phyloP scores from a whole-genome alignment of 2,329 filamentous ascomycete species.

The Thelonectria rubi region DNA sequence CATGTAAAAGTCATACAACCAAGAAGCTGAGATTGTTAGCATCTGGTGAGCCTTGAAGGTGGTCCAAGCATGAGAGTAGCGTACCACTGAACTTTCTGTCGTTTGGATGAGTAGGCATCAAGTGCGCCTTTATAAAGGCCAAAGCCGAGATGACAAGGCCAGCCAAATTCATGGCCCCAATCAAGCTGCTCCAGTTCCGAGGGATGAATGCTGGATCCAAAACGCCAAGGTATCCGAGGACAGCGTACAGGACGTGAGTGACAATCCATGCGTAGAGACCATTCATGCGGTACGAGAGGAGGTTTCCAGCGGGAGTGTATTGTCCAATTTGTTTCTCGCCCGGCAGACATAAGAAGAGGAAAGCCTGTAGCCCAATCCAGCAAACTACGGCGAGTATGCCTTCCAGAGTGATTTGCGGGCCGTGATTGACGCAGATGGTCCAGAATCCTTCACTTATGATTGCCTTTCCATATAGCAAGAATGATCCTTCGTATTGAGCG shows the following conservation, averaged over 20 bases:
- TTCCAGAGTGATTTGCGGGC: conserved; percentile 29
- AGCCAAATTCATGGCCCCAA: conserved; percentile 50
- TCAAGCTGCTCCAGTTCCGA: conserved; percentile 52
- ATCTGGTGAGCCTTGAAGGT: fast-evolving
- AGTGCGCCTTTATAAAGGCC: conserved; percentile 51
- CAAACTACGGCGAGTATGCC: conserved; percentile 24
- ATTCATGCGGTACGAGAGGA: conserved; percentile 55
- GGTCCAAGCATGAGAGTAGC: conserved; percentile 1
- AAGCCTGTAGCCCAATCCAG: conserved; percentile 28
- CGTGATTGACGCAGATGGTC: conserved; percentile 27
- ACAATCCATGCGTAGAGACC: conserved; percentile 52
- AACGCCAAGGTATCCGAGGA: conserved; percentile 39
- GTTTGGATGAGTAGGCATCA: conserved; percentile 50
- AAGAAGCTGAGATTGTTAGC: conserved; percentile 43
- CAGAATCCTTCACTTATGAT: conserved; percentile 29
- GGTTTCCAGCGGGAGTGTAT: conserved; percentile 53
- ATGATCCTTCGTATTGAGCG: conserved; percentile 32
- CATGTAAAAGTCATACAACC: conserved; percentile 56
- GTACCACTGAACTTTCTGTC: conserved; percentile 55
- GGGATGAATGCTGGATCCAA: conserved; percentile 53
- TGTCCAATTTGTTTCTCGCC: conserved; percentile 45
- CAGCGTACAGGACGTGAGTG: conserved; percentile 47
- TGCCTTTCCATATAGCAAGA: conserved; percentile 24
- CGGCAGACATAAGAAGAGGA: conserved; percentile 28
- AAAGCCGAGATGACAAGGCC: conserved; percentile 39